Conservation (phyloP, 2,329 filamentous ascomycete species). For the Stachybotrys chartarum region DNA sequence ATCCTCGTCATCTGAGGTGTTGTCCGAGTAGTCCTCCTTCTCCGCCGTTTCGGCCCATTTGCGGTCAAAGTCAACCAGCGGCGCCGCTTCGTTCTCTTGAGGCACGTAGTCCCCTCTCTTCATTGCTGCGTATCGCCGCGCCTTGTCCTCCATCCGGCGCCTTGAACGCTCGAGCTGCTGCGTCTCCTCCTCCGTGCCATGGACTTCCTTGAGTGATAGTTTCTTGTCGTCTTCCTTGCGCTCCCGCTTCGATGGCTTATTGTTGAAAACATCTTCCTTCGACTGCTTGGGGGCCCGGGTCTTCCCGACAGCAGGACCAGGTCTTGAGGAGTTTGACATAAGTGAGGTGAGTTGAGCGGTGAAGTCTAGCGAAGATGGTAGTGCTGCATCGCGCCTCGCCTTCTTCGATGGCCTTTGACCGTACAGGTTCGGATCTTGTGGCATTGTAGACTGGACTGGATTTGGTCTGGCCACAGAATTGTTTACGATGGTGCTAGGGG, state of each 20-base stretch:
- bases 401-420: constrained; percentile 66
- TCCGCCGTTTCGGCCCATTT: constrained; percentile 80
- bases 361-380: constrained; percentile 74
- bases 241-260: constrained; percentile 15
- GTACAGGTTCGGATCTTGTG: constrained; percentile 67
- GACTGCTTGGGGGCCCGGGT: constrained; percentile 38
- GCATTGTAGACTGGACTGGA: constrained; percentile 31
- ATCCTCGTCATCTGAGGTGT: constrained; percentile 29
- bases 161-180: constrained; percentile 64
- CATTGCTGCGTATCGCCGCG: constrained; percentile 78
- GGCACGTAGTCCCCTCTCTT: constrained; percentile 80
- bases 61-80: constrained; percentile 85
- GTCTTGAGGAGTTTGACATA: constrained; percentile 49
- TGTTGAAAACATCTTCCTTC: constrained; percentile 39
- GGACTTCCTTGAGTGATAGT: constrained; percentile 43
- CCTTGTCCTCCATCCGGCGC: constrained; percentile 84
- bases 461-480: too few relatives aligned
- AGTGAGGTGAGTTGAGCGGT: constrained; percentile 80
- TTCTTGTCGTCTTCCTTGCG: constrained; percentile 37
- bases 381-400: constrained; percentile 59
- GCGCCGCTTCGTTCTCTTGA: constrained; percentile 55
- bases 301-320: constrained; percentile 32
- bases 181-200: constrained; percentile 55
- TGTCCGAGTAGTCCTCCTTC: constrained; percentile 52
- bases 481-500: too few relatives aligned